Base-by-base conservation (phyloP, 164 flowering plant genomes). In the Chimonanthus salicifolius region DNA sequence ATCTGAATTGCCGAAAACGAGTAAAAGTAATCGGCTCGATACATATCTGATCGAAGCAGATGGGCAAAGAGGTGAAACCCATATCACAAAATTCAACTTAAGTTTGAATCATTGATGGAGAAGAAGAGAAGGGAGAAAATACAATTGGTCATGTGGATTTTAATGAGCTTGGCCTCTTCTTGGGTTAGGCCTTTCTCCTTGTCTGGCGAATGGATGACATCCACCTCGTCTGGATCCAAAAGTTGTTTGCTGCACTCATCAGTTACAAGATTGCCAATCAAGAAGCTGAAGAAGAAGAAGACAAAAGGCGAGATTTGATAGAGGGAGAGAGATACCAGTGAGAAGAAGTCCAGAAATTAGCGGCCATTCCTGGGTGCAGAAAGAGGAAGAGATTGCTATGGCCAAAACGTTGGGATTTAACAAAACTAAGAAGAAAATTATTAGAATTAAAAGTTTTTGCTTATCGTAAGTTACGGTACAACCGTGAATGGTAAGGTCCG, bases 281-380 rank as follows among this genome's bases (percentile, higher is more conserved):
- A 64, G 66, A 71, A 63, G 33, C 16, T 68, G 6, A 58, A 49
- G 8, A 47, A 49, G 63, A 49, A 11, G 49, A 76, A 74, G 54
- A 46, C 51, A 48, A 49, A 67, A 54, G 47, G 49, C 54, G 47
- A 65, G 33, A 73, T 10, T 21, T 15, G 43, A 62, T n/a, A 47
- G 16, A 49, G 7, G 44, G 13, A 58, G 2, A 7, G 4, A 45
- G 76, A 11, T 82, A 91, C 97, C 50, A 87, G 87, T 91, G 98
- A 50, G 97, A 84, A 0, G 98, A 93, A 15, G 89, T 82, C 98
- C 98, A 91, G 89, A 93, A 93, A 87, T 91, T 91, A 72, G 98
- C 88, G 3, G 94, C 94, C 98, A 93, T 92, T 65, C 49, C 65
- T 65, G 33, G 33, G 33, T 33, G 33, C 33, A 33, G 33, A 33